Conservation (phyloP, 768 basidiomycete genomes). For the Strobilomyces echinocephalus region DNA sequence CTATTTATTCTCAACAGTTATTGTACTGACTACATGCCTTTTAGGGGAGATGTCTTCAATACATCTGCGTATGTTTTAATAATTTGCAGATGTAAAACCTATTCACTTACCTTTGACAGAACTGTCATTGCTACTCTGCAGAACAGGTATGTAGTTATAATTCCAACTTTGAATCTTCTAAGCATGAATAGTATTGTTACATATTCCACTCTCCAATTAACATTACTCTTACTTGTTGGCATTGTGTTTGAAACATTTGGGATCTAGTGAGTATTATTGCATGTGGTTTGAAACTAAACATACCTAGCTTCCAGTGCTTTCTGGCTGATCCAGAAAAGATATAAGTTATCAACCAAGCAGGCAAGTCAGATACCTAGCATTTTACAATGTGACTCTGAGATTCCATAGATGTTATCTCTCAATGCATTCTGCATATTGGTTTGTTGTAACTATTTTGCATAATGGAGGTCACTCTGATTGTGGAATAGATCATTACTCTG, state of each 20-base stretch:
- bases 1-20: not conserved
- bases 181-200: slow-evolving; percentile 48
- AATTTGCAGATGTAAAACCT: not conserved
- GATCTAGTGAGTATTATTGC: slow-evolving; percentile 50
- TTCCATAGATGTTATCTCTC: slow-evolving; percentile 59
- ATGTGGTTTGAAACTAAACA: not conserved
- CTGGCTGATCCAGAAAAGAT: slow-evolving; percentile 66
- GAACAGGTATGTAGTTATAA: slow-evolving; percentile 47
- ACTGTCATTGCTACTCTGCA: slow-evolving; percentile 70
- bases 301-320: slow-evolving; percentile 40
- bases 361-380: slow-evolving; percentile 16
- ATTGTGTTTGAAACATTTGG: slow-evolving; percentile 61
- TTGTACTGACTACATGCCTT: not conserved
- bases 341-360: slow-evolving; percentile 58
- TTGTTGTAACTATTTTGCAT: slow-evolving; percentile 13
- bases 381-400: not conserved
- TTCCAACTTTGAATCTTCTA: not conserved
- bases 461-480: not conserved
- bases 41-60: slow-evolving; percentile 70
- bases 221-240: slow-evolving; percentile 61
- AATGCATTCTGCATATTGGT: slow-evolving; percentile 71
- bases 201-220: slow-evolving; percentile 70
- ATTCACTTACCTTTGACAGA: slow-evolving; percentile 29
- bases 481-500: slow-evolving; percentile 51
- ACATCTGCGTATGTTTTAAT: slow-evolving; percentile 55